Evolutionary conservation across 1,284 basidiomycete species (phyloP), one percentile per base, ranked within the genome.

Genomic region (Tremellales sp.): DNA sequence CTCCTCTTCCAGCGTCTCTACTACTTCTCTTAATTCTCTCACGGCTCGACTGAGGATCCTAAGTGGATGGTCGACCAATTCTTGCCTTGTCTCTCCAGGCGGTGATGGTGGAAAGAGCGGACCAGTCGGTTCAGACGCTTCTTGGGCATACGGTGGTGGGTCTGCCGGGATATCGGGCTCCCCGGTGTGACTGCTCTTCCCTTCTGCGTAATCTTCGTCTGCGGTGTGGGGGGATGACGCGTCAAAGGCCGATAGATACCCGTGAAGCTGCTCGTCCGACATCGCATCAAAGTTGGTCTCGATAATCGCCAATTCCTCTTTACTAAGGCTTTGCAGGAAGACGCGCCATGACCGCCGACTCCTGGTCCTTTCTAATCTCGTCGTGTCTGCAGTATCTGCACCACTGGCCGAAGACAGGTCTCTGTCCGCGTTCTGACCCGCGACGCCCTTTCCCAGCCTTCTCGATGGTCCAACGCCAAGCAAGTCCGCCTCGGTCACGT

Each of bases 51-150:
- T 56, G 2, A 72, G 54, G 6, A 70, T 53, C 5, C 62, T 46
- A 5, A 72, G 48, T 0, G 70, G 70, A 43, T 72, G 65, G 31
- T 66, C 62, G 2, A 41, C n/a, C 4, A 37, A 33, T 8, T 39
- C 31, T 8, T 40, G 31, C 22, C 27, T 31, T 2, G 22, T 15
- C n/a, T 35, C 23, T 6, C 46, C 43, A n/a, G 65, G 67, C 3
- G 68, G 70, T 0, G 67, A 68, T 5, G 70, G 68, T 4, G 68
- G 70, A 31, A 70, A 72, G 1, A 70, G 46, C 2, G 62, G 65
- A 3, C 59, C 48, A 8, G 8, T 15, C 29, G 8, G 10, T 8
- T 8, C 8, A 8, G 29, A 8, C 15, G 10, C 15, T 31, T 8
- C 10, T 31, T 31, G 29, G 8, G 15, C 15, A 31, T 15, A 8